Percentiles rank a stretch among this genome's conserved stretches.
Evolutionary conservation across 1,284 basidiomycete genomes (phyloP).

Genomic region (Marasmius tenuissimus): DNA sequence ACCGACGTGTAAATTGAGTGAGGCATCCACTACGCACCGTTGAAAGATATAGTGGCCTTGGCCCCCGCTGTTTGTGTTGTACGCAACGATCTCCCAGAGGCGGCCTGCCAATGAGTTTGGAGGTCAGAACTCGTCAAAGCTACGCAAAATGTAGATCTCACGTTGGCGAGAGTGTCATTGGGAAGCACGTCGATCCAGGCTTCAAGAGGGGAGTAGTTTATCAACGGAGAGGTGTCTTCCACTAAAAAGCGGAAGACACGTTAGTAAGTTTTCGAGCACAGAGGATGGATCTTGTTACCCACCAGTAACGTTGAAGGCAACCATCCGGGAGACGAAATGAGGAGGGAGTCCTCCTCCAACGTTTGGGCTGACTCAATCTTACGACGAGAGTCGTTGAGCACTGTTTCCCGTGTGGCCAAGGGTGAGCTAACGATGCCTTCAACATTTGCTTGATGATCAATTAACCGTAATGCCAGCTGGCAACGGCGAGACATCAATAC

Average conservation of each 20-base stretch:
- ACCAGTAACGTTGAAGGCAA: conserved; percentile 43
- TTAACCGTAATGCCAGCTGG: too few species aligned
- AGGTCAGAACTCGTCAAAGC: background rate
- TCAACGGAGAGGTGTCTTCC: conserved; percentile 47
- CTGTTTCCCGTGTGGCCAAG: too few species aligned
- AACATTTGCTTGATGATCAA: too few species aligned
- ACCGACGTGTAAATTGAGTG: background rate
- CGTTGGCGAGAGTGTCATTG: conserved; percentile 34
- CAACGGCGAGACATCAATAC: too few species aligned
- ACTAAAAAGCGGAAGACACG: conserved; percentile 30
- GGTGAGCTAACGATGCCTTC: too few species aligned
- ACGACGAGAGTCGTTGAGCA: too few species aligned
- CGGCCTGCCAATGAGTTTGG: conserved; percentile 26
- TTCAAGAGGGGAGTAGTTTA: conserved; percentile 40
- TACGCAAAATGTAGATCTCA: conserved; percentile 20
- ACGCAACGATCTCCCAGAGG: conserved; percentile 41
- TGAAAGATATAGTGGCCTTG: conserved; percentile 41
- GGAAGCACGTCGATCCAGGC: conserved; percentile 42
- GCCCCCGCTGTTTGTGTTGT: conserved; percentile 37
- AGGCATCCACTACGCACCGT: conserved; percentile 27
- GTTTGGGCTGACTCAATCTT: too few species aligned
- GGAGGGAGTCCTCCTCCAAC: background rate
- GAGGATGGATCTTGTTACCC: conserved; percentile 8
- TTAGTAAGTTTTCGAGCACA: background rate
- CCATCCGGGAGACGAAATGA: conserved; percentile 42